A percentile compares a stretch with the other conserved stretches of the same genome.
Conservation (phyloP, 192 early-diverging fungal genomes). For the Backusella parvicylindrica region DNA sequence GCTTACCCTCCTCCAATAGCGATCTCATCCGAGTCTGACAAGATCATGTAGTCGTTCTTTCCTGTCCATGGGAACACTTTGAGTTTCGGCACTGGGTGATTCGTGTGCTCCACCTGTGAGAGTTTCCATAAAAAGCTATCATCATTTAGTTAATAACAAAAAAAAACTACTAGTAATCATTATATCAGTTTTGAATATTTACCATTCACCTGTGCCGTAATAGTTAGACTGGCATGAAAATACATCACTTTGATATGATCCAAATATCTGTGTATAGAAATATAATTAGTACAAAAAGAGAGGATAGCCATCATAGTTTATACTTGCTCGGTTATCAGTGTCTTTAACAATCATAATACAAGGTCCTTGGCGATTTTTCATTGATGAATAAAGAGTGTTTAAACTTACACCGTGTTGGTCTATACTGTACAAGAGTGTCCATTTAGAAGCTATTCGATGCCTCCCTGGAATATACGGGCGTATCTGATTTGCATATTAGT, state of each 20-base stretch:
- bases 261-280: constrained; percentile 62
- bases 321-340: constrained; percentile 44
- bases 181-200: constrained; percentile 17
- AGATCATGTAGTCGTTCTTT: constrained; percentile 77
- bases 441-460: constrained; percentile 68
- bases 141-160: not conserved
- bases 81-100: constrained; percentile 22
- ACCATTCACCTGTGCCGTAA: constrained; percentile 86
- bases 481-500: constrained; percentile 48
- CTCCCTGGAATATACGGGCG: constrained; percentile 76
- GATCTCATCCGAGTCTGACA: constrained; percentile 69
- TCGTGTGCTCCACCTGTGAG: constrained; percentile 32
- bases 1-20: constrained; percentile 72
- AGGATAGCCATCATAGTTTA: not conserved
- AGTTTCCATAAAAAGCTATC: constrained; percentile 73
- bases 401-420: constrained; percentile 94
- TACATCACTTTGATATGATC: constrained; percentile 70
- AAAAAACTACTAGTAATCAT: not conserved
- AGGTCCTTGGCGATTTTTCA: constrained; percentile 59
- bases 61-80: constrained; percentile 70
- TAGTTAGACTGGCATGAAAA: constrained; percentile 60
- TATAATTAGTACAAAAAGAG: not conserved
- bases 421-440: constrained; percentile 85
- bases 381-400: constrained; percentile 70
- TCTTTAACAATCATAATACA: constrained; percentile 70